Conservation (phyloP, 1,284 basidiomycete species). For the Ceratobasidium theobromae region DNA sequence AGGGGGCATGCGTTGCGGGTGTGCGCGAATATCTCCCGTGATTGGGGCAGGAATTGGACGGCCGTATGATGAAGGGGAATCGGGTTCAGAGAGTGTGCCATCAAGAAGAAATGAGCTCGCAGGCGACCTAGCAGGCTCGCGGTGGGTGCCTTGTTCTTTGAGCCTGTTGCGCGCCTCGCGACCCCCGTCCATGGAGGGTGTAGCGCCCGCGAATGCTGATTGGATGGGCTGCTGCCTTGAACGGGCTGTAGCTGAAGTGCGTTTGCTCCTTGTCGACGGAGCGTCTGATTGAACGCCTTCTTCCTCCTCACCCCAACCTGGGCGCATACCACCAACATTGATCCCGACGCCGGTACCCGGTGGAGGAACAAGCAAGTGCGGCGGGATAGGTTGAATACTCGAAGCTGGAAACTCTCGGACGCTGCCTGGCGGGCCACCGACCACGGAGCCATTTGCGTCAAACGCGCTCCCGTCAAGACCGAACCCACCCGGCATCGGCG, state of each 20-base stretch:
- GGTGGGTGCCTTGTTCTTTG: neutral
- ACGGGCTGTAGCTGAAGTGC: neutral
- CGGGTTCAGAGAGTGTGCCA: constrained; percentile 18
- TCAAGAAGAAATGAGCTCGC: constrained; percentile 9
- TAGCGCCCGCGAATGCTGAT: neutral
- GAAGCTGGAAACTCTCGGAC: constrained; percentile 21
- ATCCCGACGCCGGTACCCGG: neutral
- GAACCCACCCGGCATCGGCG: constrained; percentile 20
- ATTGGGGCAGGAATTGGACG: neutral
- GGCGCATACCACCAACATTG: neutral
- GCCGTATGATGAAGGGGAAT: neutral
- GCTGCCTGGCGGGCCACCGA: neutral
- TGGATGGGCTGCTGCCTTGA: neutral
- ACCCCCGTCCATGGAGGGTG: constrained; percentile 18
- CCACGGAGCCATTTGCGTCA: neutral
- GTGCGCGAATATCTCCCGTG: neutral
- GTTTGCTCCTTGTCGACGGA: constrained; percentile 19
- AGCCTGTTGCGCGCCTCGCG: constrained; percentile 26
- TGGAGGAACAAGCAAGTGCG: neutral
- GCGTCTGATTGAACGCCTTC: constrained; percentile 23
- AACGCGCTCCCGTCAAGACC: constrained; percentile 9
- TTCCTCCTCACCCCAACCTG: constrained; percentile 13
- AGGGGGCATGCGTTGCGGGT: neutral
- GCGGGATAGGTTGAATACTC: constrained; percentile 4
- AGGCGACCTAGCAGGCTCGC: neutral